Percentiles rank a stretch among this genome's conserved stretches.
These are phyloP conservation scores for Candida coquimbonensis DNA, from an alignment of 805 yeast genomes.

Conservation along the genomic window DNA sequence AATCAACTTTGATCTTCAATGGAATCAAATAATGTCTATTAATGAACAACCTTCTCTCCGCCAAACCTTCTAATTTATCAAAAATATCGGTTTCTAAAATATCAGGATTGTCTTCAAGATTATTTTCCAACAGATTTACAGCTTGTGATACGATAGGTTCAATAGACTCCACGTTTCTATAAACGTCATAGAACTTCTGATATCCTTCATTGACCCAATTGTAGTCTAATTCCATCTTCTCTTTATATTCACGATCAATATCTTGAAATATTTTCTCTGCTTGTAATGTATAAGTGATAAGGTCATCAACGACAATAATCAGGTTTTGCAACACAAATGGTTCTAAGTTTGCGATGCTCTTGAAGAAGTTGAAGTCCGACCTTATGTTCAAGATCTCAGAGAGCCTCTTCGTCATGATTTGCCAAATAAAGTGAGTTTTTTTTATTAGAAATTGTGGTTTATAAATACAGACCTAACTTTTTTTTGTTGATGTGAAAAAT, in stretches of 20 bases:
- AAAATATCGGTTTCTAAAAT: constrained; percentile 24
- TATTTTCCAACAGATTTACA: constrained; percentile 29
- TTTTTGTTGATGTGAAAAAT: background rate
- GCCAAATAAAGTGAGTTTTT: background rate
- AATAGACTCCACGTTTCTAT: constrained; percentile 25
- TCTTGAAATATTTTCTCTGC: constrained; percentile 12
- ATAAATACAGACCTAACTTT: background rate
- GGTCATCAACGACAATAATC: constrained; percentile 16
- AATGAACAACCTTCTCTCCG: constrained; percentile 21
- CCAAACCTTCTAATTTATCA: constrained; percentile 27
- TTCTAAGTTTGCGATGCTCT: constrained; percentile 18
- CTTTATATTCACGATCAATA: constrained; percentile 2
- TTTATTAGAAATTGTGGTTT: background rate
- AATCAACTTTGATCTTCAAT: constrained; percentile 30
- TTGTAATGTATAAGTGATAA: constrained; percentile 14
- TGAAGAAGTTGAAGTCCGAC: constrained; percentile 21
- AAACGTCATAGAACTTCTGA: constrained; percentile 26
- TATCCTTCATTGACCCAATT: constrained; percentile 30
- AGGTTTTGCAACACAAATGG: constrained; percentile 19
- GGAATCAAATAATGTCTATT: constrained; percentile 24
- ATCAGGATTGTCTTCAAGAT: constrained; percentile 14
- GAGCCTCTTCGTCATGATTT: constrained; percentile 11
- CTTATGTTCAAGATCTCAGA: constrained; percentile 20
- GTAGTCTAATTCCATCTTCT: constrained; percentile 5
- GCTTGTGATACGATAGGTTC: constrained; percentile 30